Percentiles rank a stretch among this genome's conserved stretches.
Evolutionary conservation across 2,329 filamentous ascomycete species (phyloP).

Genomic region (Exophiala sp.): DNA sequence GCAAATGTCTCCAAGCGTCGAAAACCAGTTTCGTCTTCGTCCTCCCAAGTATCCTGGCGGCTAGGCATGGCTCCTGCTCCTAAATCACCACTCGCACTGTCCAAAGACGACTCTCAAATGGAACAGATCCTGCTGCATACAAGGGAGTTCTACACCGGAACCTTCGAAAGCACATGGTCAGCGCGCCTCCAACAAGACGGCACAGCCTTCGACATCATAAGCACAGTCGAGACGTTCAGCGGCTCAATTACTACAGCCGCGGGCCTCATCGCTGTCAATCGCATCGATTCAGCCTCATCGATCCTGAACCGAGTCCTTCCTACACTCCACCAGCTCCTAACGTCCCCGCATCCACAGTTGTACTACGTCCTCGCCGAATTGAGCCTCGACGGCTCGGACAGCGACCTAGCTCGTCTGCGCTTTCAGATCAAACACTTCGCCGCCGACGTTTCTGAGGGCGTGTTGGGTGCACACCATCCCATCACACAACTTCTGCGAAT

Average conservation of each 20-base stretch:
- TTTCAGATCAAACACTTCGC: slow-evolving; percentile 6
- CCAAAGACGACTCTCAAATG: slow-evolving; percentile 11
- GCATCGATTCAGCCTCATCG: slow-evolving; percentile 11
- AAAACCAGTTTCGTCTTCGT: neutral
- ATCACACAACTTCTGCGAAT: slow-evolving; percentile 10
- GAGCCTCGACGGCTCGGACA: slow-evolving; percentile 8
- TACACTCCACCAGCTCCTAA: slow-evolving; percentile 2
- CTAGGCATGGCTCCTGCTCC: slow-evolving; percentile 3
- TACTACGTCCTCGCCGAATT: slow-evolving; percentile 14
- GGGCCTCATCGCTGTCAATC: slow-evolving; percentile 5
- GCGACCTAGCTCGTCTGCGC: slow-evolving; percentile 8
- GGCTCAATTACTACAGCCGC: slow-evolving; percentile 13
- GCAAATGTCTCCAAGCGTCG: slow-evolving; percentile 13
- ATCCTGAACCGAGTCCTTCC: slow-evolving; percentile 5
- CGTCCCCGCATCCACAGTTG: slow-evolving; percentile 9
- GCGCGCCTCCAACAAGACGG: slow-evolving; percentile 1
- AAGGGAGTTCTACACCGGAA: slow-evolving; percentile 4
- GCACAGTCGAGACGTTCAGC: slow-evolving; percentile 6
- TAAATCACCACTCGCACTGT: neutral
- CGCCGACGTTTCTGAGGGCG: slow-evolving; percentile 1
- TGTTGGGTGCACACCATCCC: slow-evolving; percentile 9
- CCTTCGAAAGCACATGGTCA: slow-evolving; percentile 13
- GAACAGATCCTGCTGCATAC: slow-evolving; percentile 9
- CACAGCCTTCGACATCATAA: neutral
- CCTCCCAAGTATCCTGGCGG: slow-evolving; percentile 11